Base-by-base conservation (phyloP, 768 basidiomycete species). In the Filobasidium floriforme region DNA sequence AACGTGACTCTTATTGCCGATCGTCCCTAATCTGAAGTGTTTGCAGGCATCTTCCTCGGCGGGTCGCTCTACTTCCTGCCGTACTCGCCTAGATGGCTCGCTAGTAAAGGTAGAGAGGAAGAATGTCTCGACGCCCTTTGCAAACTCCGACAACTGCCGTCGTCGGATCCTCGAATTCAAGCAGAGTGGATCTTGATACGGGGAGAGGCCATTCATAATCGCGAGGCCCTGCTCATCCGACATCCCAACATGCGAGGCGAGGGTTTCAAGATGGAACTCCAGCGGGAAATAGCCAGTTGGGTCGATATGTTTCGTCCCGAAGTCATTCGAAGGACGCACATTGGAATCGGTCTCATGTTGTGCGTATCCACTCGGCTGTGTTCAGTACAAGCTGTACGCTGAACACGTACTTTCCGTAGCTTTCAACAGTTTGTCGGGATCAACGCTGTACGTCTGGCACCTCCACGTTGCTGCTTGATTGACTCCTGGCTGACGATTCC, bases 81-180 rank as follows among this genome's bases (percentile, higher is more conserved):
- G 7, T 67, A 65, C 26, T 66, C 69, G 10, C 71, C 71, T 22
- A 66, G 71, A 29, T 73, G 72, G 72, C 69, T 70, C 49, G 66
- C 66, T 10, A 40, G 51, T 6, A 18, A 54, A 54, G 72, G 72
- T 18, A 55, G 69, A 0, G 55, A 70, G 19, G 29, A 60, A 24
- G 72, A 72, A 24, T 61, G 61, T 5, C 59, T 68, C 44, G 60
- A 67, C n/a, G 61, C 66, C 11, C 68, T 72, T 18, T 32, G 32
- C 28, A 57, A 66, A 5, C 43, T 70, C 26, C 62, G 69, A 7
- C 37, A 44, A 24, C 44, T 61, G 41, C 63, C 66, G 18, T 19
- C 5, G 18, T n/a, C 15, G 37, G 69, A 70, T 59, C 60, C 41
- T 4, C 62, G 66, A 5, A 60, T 70, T 9, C 67, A 68, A 59